phyloP scores from a whole-genome alignment of 2,329 filamentous ascomycete species.

The Grosmannia serpens region DNA sequence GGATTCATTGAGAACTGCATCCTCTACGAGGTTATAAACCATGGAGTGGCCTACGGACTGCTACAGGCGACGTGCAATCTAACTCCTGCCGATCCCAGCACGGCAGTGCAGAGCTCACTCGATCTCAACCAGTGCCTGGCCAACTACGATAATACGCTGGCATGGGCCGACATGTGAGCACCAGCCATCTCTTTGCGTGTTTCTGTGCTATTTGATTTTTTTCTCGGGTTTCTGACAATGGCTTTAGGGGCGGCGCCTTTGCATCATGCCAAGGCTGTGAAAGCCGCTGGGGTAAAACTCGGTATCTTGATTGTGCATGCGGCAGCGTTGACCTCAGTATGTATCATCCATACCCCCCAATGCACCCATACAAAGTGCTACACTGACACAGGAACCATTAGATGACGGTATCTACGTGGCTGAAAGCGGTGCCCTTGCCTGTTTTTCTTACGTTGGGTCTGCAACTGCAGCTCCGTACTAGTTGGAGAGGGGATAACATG shows the following conservation, averaged over 20 bases:
- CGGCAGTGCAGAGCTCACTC: not conserved
- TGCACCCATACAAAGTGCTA: not conserved
- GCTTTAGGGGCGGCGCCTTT: slow-evolving; percentile 4
- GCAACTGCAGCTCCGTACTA: not conserved
- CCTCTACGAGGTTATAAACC: not conserved
- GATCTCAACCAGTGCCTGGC: slow-evolving; percentile 8
- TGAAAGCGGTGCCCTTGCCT: slow-evolving; percentile 1
- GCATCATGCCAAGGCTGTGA: slow-evolving; percentile 6
- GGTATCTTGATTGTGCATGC: slow-evolving; percentile 8
- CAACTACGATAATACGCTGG: slow-evolving; percentile 9
- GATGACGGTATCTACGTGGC: slow-evolving; percentile 5
- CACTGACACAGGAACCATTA: not conserved
- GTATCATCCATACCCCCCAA: not conserved
- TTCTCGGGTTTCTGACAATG: not conserved
- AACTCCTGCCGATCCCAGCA: not conserved
- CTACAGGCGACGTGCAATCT: slow-evolving; percentile 3
- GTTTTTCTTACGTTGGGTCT: slow-evolving; percentile 3
- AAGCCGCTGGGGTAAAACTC: not conserved
- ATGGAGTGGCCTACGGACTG: not conserved
- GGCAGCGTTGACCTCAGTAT: slow-evolving; percentile 8
- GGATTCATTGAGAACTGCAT: slow-evolving; percentile 3
- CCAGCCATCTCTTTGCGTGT: too few relatives aligned
- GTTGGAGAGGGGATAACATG: too few relatives aligned
- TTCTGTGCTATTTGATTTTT: not conserved
- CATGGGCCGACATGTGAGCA: slow-evolving; percentile 1